Percentiles rank a stretch among this genome's conserved stretches.
Evolutionary conservation across 176 grass and related monocot species (phyloP).

Genomic region (Bothriochloa decipiens): DNA sequence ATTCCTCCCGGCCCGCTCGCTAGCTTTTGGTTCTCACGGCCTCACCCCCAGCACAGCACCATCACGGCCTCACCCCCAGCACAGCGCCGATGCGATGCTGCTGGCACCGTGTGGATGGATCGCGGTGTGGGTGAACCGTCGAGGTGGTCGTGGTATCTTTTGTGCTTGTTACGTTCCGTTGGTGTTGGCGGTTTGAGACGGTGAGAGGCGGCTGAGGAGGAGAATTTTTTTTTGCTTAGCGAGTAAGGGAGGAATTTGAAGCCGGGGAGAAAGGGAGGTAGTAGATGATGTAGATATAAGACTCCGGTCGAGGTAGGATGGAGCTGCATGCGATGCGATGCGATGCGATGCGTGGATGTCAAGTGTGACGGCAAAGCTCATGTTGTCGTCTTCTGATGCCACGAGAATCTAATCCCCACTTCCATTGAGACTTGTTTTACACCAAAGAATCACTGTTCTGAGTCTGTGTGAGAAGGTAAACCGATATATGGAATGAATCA

Average conservation of each 20-base stretch:
- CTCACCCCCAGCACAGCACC: not conserved
- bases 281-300: conserved; percentile 22
- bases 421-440: conserved; percentile 15
- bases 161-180: not conserved
- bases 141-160: conserved; percentile 7
- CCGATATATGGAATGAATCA: not conserved
- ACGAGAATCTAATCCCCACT: not conserved
- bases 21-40: not conserved
- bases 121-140: not conserved
- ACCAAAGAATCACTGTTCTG: not conserved
- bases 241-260: conserved; percentile 59
- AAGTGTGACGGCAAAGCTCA: not conserved
- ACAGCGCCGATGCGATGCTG: not conserved
- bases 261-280: not conserved
- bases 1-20: not conserved
- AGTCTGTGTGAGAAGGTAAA: not conserved
- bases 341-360: not conserved
- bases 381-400: not conserved
- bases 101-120: not conserved
- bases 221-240: conserved; percentile 39
- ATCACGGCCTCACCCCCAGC: not conserved
- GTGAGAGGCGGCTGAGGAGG: conserved; percentile 2
- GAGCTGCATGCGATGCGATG: not conserved
- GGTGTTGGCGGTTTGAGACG: not conserved
- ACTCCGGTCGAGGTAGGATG: not conserved